These are phyloP conservation scores for Pseudogymnoascus sp. DNA, from an alignment of 2,329 filamentous ascomycete genomes.

Conservation along the genomic window DNA sequence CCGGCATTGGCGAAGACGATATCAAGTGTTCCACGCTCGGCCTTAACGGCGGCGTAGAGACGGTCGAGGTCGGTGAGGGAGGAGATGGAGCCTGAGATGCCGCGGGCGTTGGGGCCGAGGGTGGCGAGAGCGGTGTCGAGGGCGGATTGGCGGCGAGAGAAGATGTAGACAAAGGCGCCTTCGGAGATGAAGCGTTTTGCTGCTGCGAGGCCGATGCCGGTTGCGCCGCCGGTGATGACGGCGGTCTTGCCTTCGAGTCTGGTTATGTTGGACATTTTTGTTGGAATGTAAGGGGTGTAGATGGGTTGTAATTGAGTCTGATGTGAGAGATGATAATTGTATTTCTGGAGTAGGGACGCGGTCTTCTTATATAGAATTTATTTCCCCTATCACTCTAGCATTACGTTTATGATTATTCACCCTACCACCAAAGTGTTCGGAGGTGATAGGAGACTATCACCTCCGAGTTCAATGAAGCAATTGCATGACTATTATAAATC, in stretches of 20 bases:
- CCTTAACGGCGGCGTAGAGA: slow-evolving; percentile 21
- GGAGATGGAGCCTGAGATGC: slow-evolving; percentile 19
- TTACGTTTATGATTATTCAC: too few relatives aligned
- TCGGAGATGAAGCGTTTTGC: slow-evolving; percentile 17
- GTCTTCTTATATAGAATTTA: slow-evolving; percentile 11
- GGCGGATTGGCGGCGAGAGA: slow-evolving; percentile 18
- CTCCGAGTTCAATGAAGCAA: too few relatives aligned
- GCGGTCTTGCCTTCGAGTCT: slow-evolving; percentile 16
- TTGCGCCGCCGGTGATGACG: slow-evolving; percentile 20
- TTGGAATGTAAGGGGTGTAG: slow-evolving; percentile 9
- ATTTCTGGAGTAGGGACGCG: slow-evolving; percentile 8
- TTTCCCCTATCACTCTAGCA: too few relatives aligned
- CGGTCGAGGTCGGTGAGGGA: slow-evolving; percentile 18
- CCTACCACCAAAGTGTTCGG: too few relatives aligned
- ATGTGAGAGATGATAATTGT: slow-evolving; percentile 11
- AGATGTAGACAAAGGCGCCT: slow-evolving; percentile 19
- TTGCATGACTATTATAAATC: too few relatives aligned
- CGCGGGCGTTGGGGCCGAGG: slow-evolving; percentile 20
- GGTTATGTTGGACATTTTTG: slow-evolving; percentile 13
- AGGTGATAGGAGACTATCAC: too few relatives aligned
- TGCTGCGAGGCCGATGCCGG: slow-evolving; percentile 18
- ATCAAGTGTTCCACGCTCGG: slow-evolving; percentile 22
- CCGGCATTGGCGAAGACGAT: slow-evolving; percentile 22
- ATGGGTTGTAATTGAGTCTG: slow-evolving; percentile 11
- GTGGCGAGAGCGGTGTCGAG: slow-evolving; percentile 16